These are phyloP conservation scores for Cucurbita argyrosperma DNA, from an alignment of 306 rosid genomes.

Conservation along the genomic window DNA sequence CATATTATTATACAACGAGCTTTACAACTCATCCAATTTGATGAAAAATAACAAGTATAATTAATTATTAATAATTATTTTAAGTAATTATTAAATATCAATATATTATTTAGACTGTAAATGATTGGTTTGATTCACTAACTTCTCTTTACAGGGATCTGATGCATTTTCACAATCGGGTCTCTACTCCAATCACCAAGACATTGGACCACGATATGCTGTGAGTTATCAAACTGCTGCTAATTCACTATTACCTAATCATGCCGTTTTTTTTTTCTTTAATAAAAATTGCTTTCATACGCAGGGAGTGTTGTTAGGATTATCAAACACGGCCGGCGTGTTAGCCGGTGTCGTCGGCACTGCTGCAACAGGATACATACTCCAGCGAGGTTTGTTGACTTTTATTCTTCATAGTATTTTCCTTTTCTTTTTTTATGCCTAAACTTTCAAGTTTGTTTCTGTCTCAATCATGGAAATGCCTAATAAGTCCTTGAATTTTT, in stretches of 20 bases:
- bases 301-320: slow-evolving; percentile 83
- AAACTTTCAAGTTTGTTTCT: too few relatives aligned
- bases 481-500: too few relatives aligned
- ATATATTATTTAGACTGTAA: neutral
- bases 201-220: slow-evolving; percentile 89
- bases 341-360: slow-evolving; percentile 93
- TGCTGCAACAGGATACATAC: slow-evolving; percentile 92
- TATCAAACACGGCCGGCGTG: slow-evolving; percentile 92
- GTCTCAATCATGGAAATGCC: too few relatives aligned
- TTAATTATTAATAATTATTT: too few relatives aligned
- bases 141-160: slow-evolving; percentile 48
- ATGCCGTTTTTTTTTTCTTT: neutral
- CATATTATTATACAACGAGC: too few relatives aligned
- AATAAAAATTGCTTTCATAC: neutral
- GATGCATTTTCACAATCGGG: slow-evolving; percentile 95
- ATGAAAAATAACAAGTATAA: too few relatives aligned
- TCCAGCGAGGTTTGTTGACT: slow-evolving; percentile 48
- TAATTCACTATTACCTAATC: neutral
- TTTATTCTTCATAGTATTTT: neutral
- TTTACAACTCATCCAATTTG: too few relatives aligned
- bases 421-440: too few relatives aligned
- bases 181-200: slow-evolving; percentile 85
- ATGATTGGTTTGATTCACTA: neutral
- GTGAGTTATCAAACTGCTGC: slow-evolving; percentile 36
- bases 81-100: too few relatives aligned